A percentile compares a stretch with the other conserved stretches of the same genome.
Conservation (phyloP, 495 filamentous ascomycete species). For the Xylona heveae region DNA sequence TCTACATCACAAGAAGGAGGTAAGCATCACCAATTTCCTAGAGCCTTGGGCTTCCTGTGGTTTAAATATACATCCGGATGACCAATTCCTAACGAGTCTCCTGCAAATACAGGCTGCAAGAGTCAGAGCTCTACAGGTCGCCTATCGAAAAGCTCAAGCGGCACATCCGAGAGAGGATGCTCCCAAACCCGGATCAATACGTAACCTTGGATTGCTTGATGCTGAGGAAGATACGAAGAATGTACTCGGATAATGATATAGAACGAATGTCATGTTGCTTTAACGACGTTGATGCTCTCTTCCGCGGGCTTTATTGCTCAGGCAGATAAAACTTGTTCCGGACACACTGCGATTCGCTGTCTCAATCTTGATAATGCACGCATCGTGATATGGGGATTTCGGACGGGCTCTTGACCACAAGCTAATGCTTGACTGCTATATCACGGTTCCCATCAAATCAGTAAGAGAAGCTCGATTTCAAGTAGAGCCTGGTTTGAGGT, state of each 20-base stretch:
- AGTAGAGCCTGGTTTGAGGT: too few species aligned
- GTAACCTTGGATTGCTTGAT: conserved; percentile 61
- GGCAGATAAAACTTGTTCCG: too few species aligned
- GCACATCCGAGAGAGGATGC: conserved; percentile 56
- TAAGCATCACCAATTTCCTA: conserved; percentile 19
- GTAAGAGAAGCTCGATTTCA: too few species aligned
- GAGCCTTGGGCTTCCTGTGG: neutral
- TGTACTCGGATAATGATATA: conserved; percentile 26
- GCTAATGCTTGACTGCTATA: too few species aligned
- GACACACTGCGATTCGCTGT: too few species aligned
- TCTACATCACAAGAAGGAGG: conserved; percentile 96
- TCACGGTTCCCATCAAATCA: too few species aligned
- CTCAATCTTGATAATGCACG: too few species aligned
- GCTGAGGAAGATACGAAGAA: conserved; percentile 60
- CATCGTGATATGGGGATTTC: too few species aligned
- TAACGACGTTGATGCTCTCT: too few species aligned
- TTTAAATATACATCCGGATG: neutral
- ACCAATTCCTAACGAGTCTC: neutral
- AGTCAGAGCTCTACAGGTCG: conserved; percentile 56
- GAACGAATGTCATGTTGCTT: too few species aligned
- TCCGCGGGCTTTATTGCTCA: too few species aligned
- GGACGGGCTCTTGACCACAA: too few species aligned
- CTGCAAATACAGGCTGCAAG: conserved; percentile 41
- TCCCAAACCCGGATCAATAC: conserved; percentile 53
- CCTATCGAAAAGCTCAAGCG: conserved; percentile 67